Evolutionary conservation across 1,284 basidiomycete species (phyloP).

Genomic region (Apiotrichum montevideense): DNA sequence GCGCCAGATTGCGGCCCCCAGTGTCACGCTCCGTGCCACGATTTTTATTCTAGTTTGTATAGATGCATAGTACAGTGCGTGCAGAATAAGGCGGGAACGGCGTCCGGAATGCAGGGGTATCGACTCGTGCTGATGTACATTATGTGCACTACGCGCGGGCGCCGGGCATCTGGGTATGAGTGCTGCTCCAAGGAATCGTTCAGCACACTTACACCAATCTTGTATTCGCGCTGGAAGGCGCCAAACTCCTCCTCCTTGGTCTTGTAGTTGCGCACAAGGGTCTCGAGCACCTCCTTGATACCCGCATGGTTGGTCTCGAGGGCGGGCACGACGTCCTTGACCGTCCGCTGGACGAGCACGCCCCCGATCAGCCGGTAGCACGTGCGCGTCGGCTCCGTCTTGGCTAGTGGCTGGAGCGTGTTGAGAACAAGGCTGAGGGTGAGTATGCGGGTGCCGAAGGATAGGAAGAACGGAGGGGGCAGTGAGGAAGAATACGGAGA

Average conservation of each 20-base stretch:
- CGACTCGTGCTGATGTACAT: neutral
- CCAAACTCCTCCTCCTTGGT: conserved; percentile 78
- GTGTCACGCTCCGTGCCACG: too few species aligned
- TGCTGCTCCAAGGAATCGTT: too few species aligned
- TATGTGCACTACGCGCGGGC: conserved; percentile 4
- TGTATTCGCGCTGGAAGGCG: conserved; percentile 72
- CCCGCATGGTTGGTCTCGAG: conserved; percentile 78
- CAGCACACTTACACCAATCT: conserved; percentile 54
- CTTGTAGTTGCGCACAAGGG: conserved; percentile 77
- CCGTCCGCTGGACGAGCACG: conserved; percentile 90
- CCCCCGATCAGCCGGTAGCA: conserved; percentile 97
- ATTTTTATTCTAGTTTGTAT: conserved; percentile 1
- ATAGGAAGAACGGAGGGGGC: too few species aligned
- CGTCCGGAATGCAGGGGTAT: conserved; percentile 15
- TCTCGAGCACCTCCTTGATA: conserved; percentile 73
- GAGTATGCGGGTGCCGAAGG: too few species aligned
- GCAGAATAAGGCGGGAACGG: neutral
- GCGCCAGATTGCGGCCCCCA: too few species aligned
- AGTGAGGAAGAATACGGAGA: too few species aligned
- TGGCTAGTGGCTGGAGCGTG: conserved; percentile 62
- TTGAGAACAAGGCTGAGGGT: conserved; percentile 71
- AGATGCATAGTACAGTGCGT: conserved; percentile 7
- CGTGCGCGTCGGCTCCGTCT: conserved; percentile 81
- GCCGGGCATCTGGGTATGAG: conserved; percentile 10
- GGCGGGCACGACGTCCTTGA: conserved; percentile 88